Evolutionary conservation across 352 stramenopile species (phyloP).

Genomic region (Thalassiosira hispida): DNA sequence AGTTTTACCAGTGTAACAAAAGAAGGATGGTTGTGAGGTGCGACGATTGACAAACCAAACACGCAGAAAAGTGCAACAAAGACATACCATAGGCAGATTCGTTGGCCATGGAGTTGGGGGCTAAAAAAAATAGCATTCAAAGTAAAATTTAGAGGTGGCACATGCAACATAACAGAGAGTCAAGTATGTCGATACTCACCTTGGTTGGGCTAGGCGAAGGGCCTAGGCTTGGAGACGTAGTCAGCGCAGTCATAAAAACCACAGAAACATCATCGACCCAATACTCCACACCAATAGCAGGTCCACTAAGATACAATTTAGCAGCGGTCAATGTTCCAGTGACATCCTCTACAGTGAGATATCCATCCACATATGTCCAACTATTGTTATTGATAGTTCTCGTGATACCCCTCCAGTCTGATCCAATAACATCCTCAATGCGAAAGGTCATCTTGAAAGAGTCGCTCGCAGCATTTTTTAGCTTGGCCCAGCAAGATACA

Average conservation of each 20-base stretch:
- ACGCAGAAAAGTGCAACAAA: no score
- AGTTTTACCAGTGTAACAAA: background rate
- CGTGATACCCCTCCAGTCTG: conserved; percentile 2
- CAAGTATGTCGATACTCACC: background rate
- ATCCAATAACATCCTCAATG: conserved; percentile 20
- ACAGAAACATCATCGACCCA: background rate
- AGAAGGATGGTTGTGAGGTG: no score
- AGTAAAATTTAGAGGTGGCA: background rate
- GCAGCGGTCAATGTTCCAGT: background rate
- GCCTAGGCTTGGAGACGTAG: background rate
- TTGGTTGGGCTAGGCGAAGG: background rate
- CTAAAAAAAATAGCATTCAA: background rate
- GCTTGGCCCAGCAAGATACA: conserved; percentile 39
- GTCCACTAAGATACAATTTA: background rate
- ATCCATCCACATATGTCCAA: conserved; percentile 31
- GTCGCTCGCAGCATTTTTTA: conserved; percentile 14
- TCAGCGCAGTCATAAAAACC: background rate
- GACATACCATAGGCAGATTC: background rate
- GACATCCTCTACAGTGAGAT: conserved; percentile 7
- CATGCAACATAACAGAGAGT: background rate
- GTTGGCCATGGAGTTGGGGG: background rate
- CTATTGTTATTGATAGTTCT: conserved; percentile 18
- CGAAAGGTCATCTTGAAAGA: conserved; percentile 20
- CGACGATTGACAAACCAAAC: no score
- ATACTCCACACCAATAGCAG: background rate